These are phyloP conservation scores for Beauveria scarabaeidicola DNA, from an alignment of 2,329 filamentous ascomycete species.

Conservation along the genomic window DNA sequence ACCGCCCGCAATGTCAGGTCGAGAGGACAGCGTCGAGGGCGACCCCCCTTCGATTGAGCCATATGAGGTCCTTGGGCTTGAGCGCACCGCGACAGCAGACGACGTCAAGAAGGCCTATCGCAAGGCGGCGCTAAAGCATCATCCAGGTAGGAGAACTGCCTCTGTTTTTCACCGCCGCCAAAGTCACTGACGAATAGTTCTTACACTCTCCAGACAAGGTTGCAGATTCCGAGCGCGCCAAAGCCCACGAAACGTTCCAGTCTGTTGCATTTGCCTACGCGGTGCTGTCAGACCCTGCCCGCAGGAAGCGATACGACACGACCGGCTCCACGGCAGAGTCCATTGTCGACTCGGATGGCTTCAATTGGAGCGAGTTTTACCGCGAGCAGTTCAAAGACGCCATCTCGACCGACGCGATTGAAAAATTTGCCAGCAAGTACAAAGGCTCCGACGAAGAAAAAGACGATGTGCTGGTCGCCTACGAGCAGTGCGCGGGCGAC, in stretches of 20 bases:
- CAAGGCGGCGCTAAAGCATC: conserved; percentile 78
- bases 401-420: conserved; percentile 65
- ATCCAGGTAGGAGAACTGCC: conserved; percentile 56
- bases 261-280: conserved; percentile 89
- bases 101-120: conserved; percentile 88
- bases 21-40: conserved; percentile 45
- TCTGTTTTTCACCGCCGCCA: too few species aligned
- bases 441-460: conserved; percentile 81
- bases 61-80: conserved; percentile 69
- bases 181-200: background rate
- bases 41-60: conserved; percentile 62
- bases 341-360: conserved; percentile 67
- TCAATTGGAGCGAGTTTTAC: conserved; percentile 89
- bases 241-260: conserved; percentile 77
- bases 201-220: conserved; percentile 60
- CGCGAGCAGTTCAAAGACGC: conserved; percentile 71
- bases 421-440: conserved; percentile 68
- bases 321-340: conserved; percentile 85
- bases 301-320: conserved; percentile 78
- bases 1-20: conserved; percentile 32
- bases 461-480: conserved; percentile 67
- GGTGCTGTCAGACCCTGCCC: conserved; percentile 72
- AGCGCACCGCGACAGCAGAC: conserved; percentile 61
- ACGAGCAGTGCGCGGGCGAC: conserved; percentile 62
- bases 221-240: conserved; percentile 53